phyloP scores from a whole-genome alignment of 768 basidiomycete genomes.

The Auricularia sp. region DNA sequence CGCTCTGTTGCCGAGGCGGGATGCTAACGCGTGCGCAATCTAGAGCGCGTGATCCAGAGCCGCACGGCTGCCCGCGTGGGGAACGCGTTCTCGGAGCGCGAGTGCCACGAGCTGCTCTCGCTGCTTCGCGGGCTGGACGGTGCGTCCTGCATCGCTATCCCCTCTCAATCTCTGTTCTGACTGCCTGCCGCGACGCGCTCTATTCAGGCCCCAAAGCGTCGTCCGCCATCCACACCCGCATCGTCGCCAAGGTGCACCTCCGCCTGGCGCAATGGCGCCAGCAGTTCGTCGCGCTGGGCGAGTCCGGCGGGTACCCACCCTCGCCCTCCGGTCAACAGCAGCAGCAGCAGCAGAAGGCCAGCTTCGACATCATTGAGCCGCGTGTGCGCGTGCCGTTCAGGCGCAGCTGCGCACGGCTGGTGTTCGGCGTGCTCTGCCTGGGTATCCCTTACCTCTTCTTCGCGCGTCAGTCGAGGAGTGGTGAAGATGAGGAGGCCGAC shows the following conservation, averaged over 20 bases:
- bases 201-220: constrained; percentile 30
- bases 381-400: constrained; percentile 27
- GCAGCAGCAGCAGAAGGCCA: too few relatives aligned
- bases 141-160: constrained; percentile 1
- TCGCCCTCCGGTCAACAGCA: background rate
- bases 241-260: constrained; percentile 58
- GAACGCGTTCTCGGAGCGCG: constrained; percentile 62
- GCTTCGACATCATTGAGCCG: background rate
- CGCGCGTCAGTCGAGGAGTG: background rate
- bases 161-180: constrained; percentile 13
- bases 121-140: constrained; percentile 38
- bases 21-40: background rate
- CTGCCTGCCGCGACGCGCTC: constrained; percentile 25
- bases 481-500: background rate
- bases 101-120: constrained; percentile 64
- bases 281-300: background rate
- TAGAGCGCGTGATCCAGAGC: constrained; percentile 62
- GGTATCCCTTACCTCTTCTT: constrained; percentile 71
- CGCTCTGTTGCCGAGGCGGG: background rate
- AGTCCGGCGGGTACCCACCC: constrained; percentile 1
- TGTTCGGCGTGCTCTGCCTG: constrained; percentile 56
- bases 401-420: constrained; percentile 45
- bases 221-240: constrained; percentile 39
- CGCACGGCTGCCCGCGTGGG: constrained; percentile 34
- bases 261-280: constrained; percentile 29